A percentile compares a stretch with the other conserved stretches of the same genome.
These are phyloP conservation scores for Tephrocybe sp. DNA, from an alignment of 768 basidiomycete genomes.

Conservation along the genomic window DNA sequence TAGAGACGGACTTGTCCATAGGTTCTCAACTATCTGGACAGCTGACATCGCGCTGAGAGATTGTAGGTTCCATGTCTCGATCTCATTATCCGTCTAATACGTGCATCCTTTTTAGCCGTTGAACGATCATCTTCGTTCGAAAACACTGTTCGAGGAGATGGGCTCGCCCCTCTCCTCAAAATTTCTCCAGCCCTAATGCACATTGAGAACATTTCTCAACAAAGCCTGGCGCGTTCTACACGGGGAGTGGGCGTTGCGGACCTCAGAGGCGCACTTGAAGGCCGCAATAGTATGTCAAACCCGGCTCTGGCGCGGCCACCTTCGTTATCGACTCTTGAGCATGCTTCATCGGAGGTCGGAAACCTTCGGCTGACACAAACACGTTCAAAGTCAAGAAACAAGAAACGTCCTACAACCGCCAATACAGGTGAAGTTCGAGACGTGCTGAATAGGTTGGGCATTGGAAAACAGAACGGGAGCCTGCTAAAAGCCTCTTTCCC, in stretches of 20 bases:
- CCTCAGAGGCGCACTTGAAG: slow-evolving; percentile 86
- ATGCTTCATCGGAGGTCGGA: slow-evolving; percentile 51
- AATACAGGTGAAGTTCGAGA: slow-evolving; percentile 76
- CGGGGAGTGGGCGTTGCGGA: slow-evolving; percentile 86
- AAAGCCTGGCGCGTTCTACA: slow-evolving; percentile 77
- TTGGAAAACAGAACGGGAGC: slow-evolving; percentile 68
- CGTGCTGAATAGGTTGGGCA: slow-evolving; percentile 79
- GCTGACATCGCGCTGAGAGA: slow-evolving; percentile 72
- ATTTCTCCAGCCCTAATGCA: slow-evolving; percentile 88
- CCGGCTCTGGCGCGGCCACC: slow-evolving; percentile 65
- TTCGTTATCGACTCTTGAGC: slow-evolving; percentile 78
- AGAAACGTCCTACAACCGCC: slow-evolving; percentile 48
- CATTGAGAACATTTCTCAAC: slow-evolving; percentile 86
- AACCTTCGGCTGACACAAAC: slow-evolving; percentile 45
- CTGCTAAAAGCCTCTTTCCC: slow-evolving; percentile 76
- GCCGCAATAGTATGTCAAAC: slow-evolving; percentile 81
- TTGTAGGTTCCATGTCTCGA: slow-evolving; percentile 49
- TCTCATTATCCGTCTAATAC: not conserved
- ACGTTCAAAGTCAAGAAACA: slow-evolving; percentile 51
- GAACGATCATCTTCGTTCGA: slow-evolving; percentile 57
- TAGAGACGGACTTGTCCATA: slow-evolving; percentile 49
- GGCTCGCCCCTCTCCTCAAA: slow-evolving; percentile 72
- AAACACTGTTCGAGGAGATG: slow-evolving; percentile 58
- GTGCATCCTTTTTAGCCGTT: slow-evolving; percentile 42
- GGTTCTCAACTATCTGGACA: slow-evolving; percentile 67